Base-by-base conservation (phyloP, 2,329 filamentous ascomycete genomes). In the Phialemoniopsis sp. region DNA sequence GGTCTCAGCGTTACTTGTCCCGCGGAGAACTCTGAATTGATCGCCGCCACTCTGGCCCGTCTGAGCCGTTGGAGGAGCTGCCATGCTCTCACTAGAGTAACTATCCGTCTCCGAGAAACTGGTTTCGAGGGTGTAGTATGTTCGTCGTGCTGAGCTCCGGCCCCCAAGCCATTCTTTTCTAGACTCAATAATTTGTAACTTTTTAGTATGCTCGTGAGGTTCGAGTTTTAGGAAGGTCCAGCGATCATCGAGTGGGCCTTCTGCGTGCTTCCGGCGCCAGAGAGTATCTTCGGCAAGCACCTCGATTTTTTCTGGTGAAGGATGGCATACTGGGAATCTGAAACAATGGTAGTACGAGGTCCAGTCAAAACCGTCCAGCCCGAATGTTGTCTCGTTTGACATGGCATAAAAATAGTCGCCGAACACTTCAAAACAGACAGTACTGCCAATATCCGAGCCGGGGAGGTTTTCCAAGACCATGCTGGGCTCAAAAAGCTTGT, bases 201-300 rank as follows among this genome's bases (percentile, higher is more conserved):
- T 58, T 2, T 78, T 77, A 0, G 73, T 80, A 10, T 51, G 50
- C 43, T 87, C 79, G 42, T 87, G 77, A 28, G 66, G 67, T 19
- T 77, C 71, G 2, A 89, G 63, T 4, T 73, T 73, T 4, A 90
- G 62, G 41, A 80, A 76, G 0, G 78, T 83, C 85, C 85, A 90
- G 3, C 82, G 74, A 49, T 89, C 81, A 47, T 89, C 84, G 13
- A 89, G 79, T 0, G 82, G 76, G 0, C 85, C 85, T 55, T 89
- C 85, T 19, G 64, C 65, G 48, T 87, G 80, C 36, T 83, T 70
- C 13, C 85, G 75, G 8, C 85, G 70, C 74, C 81, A 88, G 33
- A 82, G 70, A 15, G 65, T 61, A 32, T 57, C 51, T 39, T 70
- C 68, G n/a, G 64, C 61, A 44, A 64, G 63, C 29, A 57, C 56